Base-by-base conservation (phyloP, 495 filamentous ascomycete genomes). In the Corynascus novoguineensis region DNA sequence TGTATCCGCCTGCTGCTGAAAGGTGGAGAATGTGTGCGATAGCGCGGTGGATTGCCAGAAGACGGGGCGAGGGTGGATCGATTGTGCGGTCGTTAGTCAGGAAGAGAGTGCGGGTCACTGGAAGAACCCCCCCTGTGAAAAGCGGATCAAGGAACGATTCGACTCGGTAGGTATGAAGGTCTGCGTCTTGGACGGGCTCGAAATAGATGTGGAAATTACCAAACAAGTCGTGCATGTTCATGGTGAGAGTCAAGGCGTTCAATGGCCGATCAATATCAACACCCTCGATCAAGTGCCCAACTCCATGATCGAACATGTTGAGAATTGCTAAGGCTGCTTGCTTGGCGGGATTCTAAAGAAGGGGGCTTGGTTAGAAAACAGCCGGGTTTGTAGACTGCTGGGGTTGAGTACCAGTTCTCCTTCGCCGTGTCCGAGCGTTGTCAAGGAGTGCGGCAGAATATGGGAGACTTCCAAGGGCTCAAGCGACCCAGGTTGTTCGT, bases 301-400 rank as follows among this genome's bases (percentile, higher is more conserved):
- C 38, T 14, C 50, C 27, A 10, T 44, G 1, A 19, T 53, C 50
- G n/a, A 53, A 44, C 50, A 53, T 53, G 24, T 53, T 53, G 22
- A 53, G 50, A 10, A 53, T 53, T 9, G 50, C 27, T 5, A 53
- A 10, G 10, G 38, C 50, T 4, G 35, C 38, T 34, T 44, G 50
- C 27, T 53, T 53, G 2, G 50, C 19, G 19, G 50, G 27, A 31
- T 53, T 14, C 50, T 53, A 22, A 12, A 49, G 34, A 21, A 47
- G 24, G 10, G 12, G 19, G 48, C 17, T 17, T 7, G 5, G 32
- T 51, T 37, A 51, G 21, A 24, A n/a, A 38, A 17, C 4, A 25
- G 49, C 22, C 0, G 9, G 10, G 22, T 25, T 17, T 31, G 29
- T 10, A 31, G 29, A 9, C 25, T 31, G 29, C 29, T 31, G 7